A percentile compares a stretch with the other conserved stretches of the same genome.
Conservation (phyloP, 768 basidiomycete genomes). For the Sistotremastrum niveocremeum region DNA sequence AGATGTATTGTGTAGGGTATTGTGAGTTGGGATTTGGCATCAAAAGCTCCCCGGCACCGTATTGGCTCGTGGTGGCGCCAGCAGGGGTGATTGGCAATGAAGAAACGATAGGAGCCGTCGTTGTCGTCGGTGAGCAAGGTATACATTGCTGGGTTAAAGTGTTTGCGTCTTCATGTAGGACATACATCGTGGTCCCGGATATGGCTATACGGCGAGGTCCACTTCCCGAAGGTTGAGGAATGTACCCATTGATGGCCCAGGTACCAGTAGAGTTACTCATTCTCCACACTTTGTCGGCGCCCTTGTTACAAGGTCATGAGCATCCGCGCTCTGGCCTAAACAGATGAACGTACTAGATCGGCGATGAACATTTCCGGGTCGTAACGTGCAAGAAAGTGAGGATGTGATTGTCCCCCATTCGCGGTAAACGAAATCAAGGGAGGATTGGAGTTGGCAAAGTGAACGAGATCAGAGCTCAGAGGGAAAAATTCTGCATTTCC, state of each 20-base stretch:
- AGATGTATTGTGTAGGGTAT: slow-evolving; percentile 44
- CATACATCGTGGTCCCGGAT: slow-evolving; percentile 20
- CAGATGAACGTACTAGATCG: slow-evolving; percentile 36
- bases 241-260: slow-evolving; percentile 45
- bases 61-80: slow-evolving; percentile 17
- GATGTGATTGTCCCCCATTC: slow-evolving; percentile 33
- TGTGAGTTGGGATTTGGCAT: slow-evolving; percentile 32
- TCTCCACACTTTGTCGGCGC: slow-evolving; percentile 58
- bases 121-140: no score
- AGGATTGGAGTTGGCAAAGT: slow-evolving; percentile 20
- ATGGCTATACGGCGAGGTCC: slow-evolving; percentile 44
- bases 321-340: neutral
- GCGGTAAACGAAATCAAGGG: neutral
- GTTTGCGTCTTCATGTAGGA: slow-evolving; percentile 41
- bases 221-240: slow-evolving; percentile 46
- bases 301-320: slow-evolving; percentile 22
- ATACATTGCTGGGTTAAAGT: slow-evolving; percentile 20
- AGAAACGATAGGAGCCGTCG: no score
- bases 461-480: slow-evolving; percentile 37
- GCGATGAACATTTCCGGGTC: slow-evolving; percentile 45
- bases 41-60: slow-evolving; percentile 48
- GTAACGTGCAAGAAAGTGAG: slow-evolving; percentile 52
- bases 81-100: slow-evolving; percentile 7
- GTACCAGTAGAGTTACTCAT: slow-evolving; percentile 30
- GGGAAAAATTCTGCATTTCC: slow-evolving; percentile 44